Conservation (phyloP, 352 stramenopile genomes). For the Phytophthora idaei region DNA sequence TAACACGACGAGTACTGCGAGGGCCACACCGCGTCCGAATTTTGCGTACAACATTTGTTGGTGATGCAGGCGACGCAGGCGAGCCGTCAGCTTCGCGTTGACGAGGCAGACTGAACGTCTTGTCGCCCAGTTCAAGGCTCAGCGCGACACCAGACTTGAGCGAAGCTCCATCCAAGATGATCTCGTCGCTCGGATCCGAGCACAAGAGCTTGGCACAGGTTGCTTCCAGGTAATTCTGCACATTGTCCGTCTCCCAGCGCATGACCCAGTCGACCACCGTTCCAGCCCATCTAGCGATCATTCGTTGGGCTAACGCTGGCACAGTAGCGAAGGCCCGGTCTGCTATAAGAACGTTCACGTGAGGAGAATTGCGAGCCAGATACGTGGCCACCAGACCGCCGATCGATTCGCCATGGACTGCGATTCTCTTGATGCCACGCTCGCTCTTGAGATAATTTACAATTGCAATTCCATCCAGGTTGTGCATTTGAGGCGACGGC, state of each 20-base stretch:
- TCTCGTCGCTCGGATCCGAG: slow-evolving; percentile 83
- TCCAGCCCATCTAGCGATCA: slow-evolving; percentile 80
- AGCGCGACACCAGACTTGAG: slow-evolving; percentile 84
- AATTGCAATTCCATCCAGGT: slow-evolving; percentile 75
- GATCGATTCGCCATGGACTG: slow-evolving; percentile 86
- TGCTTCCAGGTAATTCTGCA: slow-evolving; percentile 74
- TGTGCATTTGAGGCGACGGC: slow-evolving; percentile 66
- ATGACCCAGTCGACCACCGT: slow-evolving; percentile 66
- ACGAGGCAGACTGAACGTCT: slow-evolving; percentile 39
- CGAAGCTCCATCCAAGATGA: slow-evolving; percentile 82
- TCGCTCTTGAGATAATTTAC: slow-evolving; percentile 69
- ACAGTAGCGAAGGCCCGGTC: slow-evolving; percentile 85
- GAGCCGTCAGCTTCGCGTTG: slow-evolving; percentile 31
- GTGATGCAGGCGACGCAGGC: slow-evolving; percentile 6
- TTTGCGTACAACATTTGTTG: slow-evolving; percentile 18
- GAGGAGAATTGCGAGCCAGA: slow-evolving; percentile 58
- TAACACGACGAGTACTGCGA: slow-evolving; percentile 42
- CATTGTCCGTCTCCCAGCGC: slow-evolving; percentile 84
- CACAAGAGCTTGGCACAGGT: slow-evolving; percentile 82
- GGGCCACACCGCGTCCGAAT: slow-evolving; percentile 13
- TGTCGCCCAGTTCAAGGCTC: slow-evolving; percentile 63
- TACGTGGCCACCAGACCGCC: slow-evolving; percentile 80
- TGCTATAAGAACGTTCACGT: slow-evolving; percentile 73
- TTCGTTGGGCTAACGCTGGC: slow-evolving; percentile 75
- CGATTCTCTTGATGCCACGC: slow-evolving; percentile 60